These are phyloP conservation scores for Erucastrum elatum DNA, from an alignment of 345 rosid species.

Conservation along the genomic window DNA sequence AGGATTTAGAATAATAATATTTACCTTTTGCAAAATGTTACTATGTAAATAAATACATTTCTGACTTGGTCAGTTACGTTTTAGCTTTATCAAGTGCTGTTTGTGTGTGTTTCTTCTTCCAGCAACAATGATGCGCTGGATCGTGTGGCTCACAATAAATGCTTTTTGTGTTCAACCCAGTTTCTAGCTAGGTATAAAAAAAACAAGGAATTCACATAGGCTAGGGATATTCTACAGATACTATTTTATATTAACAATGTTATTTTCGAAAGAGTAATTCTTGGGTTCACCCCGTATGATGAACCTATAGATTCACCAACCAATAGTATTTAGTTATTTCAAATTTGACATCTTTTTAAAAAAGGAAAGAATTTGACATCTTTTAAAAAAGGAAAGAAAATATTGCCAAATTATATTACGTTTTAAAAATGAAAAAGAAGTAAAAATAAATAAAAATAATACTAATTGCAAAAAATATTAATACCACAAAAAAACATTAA, in stretches of 20 bases:
- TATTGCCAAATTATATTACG: no score
- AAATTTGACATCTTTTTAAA: no score
- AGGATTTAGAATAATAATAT: not conserved
- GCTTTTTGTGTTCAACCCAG: slow-evolving; percentile 18
- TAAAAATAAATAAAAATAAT: no score
- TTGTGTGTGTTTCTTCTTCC: slow-evolving; percentile 2
- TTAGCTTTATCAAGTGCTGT: slow-evolving; percentile 1
- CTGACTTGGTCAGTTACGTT: not conserved
- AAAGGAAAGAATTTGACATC: no score
- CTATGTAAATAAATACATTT: not conserved
- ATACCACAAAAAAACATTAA: no score
- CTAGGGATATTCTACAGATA: not conserved
- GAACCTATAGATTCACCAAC: no score
- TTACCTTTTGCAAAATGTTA: not conserved
- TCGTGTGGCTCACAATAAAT: slow-evolving; percentile 26
- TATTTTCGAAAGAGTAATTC: no score
- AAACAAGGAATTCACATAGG: not conserved
- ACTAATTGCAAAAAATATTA: no score
- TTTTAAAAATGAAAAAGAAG: no score
- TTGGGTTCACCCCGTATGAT: no score
- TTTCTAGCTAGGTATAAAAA: not conserved
- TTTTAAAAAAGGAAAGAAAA: no score
- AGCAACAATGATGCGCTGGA: slow-evolving; percentile 29
- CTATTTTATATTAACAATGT: not conserved
- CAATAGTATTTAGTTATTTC: no score